These are phyloP conservation scores for Wickerhamiella kurtzmanii DNA, from an alignment of 805 yeast species.

Conservation along the genomic window DNA sequence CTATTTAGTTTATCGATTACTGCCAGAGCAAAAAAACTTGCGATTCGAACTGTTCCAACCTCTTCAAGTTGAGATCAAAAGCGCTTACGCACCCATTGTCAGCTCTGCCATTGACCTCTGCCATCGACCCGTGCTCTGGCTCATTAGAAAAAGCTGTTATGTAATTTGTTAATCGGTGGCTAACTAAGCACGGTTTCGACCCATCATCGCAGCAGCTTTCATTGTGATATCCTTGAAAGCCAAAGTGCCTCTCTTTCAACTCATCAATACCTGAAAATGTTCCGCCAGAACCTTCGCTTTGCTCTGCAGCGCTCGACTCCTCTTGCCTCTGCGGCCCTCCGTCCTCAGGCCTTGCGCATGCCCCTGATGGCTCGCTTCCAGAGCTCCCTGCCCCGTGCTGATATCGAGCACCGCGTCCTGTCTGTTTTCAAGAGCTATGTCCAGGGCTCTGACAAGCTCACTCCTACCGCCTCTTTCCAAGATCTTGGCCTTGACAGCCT, in stretches of 20 bases:
- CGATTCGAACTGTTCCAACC: no score
- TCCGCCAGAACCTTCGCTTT: constrained; percentile 4
- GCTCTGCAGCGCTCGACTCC: constrained; percentile 5
- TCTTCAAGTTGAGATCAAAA: no score
- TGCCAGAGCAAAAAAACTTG: no score
- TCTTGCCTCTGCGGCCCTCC: constrained; percentile 10
- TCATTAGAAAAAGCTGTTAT: background rate
- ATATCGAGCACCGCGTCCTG: constrained; percentile 67
- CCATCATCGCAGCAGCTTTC: background rate
- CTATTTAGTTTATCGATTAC: no score
- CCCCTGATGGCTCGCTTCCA: constrained; percentile 18
- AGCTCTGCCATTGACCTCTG: no score
- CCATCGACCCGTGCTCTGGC: no score
- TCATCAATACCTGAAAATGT: constrained; percentile 3
- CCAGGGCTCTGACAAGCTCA: constrained; percentile 23
- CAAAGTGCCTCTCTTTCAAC: background rate
- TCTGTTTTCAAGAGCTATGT: constrained; percentile 46
- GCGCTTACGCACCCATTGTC: no score
- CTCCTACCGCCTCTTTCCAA: constrained; percentile 29
- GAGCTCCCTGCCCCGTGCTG: constrained; percentile 47
- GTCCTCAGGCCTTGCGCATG: constrained; percentile 11
- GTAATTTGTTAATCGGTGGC: background rate
- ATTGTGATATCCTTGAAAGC: background rate
- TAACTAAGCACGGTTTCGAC: background rate
- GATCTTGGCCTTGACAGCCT: constrained; percentile 86